Conservation (phyloP, 140 eudicot genomes). For the Cichorium intybus region DNA sequence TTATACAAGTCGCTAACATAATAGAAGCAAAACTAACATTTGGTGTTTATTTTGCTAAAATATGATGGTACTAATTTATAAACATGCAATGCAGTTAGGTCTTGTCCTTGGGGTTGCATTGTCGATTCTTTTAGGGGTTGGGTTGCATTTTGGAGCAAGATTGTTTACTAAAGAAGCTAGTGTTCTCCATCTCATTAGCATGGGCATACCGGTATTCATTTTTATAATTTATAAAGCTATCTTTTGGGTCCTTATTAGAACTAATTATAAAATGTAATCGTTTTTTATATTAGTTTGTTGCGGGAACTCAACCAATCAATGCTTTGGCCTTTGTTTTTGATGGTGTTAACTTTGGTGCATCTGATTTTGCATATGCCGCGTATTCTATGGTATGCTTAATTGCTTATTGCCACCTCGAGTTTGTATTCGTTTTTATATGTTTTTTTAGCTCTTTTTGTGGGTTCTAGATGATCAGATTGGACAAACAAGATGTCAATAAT, state of each 20-base stretch:
- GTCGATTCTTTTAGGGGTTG: slow-evolving; percentile 60
- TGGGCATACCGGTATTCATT: slow-evolving; percentile 91
- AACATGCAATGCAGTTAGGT: slow-evolving; percentile 70
- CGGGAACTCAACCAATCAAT: slow-evolving; percentile 86
- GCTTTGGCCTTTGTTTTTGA: slow-evolving; percentile 90
- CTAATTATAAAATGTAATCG: background rate
- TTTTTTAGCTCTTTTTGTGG: background rate
- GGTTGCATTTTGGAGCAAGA: slow-evolving; percentile 62
- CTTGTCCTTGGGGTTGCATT: slow-evolving; percentile 62
- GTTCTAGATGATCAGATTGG: background rate
- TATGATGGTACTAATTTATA: background rate
- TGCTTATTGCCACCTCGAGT: background rate
- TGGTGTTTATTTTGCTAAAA: no score
- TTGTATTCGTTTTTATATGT: background rate
- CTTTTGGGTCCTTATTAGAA: background rate
- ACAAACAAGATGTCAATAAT: background rate
- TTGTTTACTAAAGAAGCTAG: slow-evolving; percentile 63
- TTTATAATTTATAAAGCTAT: no score
- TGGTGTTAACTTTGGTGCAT: slow-evolving; percentile 94
- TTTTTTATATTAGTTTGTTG: slow-evolving; percentile 60
- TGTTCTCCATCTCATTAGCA: slow-evolving; percentile 66
- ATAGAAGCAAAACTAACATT: no score
- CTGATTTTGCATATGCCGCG: slow-evolving; percentile 90
- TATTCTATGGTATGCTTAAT: slow-evolving; percentile 61
- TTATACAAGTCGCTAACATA: no score